phyloP scores from a whole-genome alignment of 331 rosid genomes.

The Arachis monticola region DNA sequence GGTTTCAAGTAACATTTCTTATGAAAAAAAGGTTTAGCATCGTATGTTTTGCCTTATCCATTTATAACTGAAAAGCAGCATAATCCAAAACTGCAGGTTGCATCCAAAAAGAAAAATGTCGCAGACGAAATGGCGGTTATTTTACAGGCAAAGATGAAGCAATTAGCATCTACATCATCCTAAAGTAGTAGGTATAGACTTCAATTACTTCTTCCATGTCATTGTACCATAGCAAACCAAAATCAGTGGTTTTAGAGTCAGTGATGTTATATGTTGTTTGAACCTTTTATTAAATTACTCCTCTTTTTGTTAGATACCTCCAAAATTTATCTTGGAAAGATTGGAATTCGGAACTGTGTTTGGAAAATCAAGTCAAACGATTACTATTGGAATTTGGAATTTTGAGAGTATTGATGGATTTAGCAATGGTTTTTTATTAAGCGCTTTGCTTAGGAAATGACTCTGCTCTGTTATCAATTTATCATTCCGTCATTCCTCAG shows the following conservation, averaged over 20 bases:
- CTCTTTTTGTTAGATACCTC: not conserved
- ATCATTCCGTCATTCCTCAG: too few species aligned
- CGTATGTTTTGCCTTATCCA: not conserved
- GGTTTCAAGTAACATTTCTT: not conserved
- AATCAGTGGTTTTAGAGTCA: constrained; percentile 8
- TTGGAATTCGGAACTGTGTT: not conserved
- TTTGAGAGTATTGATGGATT: constrained; percentile 3
- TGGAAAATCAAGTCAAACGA: constrained; percentile 27
- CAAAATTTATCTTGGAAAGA: constrained; percentile 18
- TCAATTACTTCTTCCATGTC: constrained; percentile 31
- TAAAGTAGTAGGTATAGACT: constrained; percentile 38
- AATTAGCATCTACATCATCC: constrained; percentile 59
- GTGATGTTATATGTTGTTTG: constrained; percentile 31
- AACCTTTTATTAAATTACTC: not conserved
- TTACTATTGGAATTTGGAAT: constrained; percentile 28
- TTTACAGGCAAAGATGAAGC: constrained; percentile 87
- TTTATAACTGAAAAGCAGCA: constrained; percentile 3
- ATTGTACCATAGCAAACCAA: constrained; percentile 36
- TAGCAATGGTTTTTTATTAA: not conserved
- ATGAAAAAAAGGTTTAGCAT: not conserved
- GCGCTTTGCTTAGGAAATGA: too few species aligned
- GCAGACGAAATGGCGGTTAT: constrained; percentile 80
- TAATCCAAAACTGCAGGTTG: constrained; percentile 68
- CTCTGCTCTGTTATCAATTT: too few species aligned
- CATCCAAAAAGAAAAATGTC: constrained; percentile 81